These are phyloP conservation scores for Phaeophleospora eucalypticola DNA, from an alignment of 2,329 filamentous ascomycete genomes.

Conservation along the genomic window DNA sequence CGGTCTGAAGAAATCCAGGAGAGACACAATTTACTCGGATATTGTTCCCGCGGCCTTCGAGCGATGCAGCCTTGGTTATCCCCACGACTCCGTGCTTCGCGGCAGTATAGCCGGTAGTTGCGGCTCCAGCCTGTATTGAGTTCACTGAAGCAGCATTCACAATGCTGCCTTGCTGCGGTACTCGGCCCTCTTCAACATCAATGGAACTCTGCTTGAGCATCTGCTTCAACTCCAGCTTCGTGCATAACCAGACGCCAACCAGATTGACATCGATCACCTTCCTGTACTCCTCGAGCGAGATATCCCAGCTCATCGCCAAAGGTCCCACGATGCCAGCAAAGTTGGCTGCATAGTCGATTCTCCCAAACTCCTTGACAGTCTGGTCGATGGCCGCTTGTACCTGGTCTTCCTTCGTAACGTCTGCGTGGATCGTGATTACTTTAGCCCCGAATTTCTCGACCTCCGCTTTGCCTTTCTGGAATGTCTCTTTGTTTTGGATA, in stretches of 20 bases:
- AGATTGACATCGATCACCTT: conserved; percentile 36
- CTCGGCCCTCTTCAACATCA: conserved; percentile 20
- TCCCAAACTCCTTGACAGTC: conserved; percentile 35
- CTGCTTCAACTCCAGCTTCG: conserved; percentile 39
- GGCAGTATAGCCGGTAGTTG: conserved; percentile 36
- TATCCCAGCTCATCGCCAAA: conserved; percentile 25
- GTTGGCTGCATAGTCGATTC: conserved; percentile 38
- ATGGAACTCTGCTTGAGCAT: conserved; percentile 36
- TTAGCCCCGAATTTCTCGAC: conserved; percentile 25
- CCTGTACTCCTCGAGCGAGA: conserved; percentile 34
- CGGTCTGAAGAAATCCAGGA: conserved; percentile 29
- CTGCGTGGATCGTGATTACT: conserved; percentile 23
- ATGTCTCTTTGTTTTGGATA: conserved; percentile 23
- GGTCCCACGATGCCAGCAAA: conserved; percentile 37
- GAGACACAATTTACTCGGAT: conserved; percentile 36
- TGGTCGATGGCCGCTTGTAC: conserved; percentile 31
- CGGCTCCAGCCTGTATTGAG: conserved; percentile 32
- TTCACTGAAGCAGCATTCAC: conserved; percentile 41
- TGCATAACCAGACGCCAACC: conserved; percentile 36
- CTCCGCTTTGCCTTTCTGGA: conserved; percentile 20
- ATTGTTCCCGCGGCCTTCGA: conserved; percentile 31
- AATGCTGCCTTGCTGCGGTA: conserved; percentile 33
- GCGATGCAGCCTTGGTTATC: conserved; percentile 36
- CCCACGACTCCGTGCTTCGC: conserved; percentile 42
- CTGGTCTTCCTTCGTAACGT: conserved; percentile 33